Evolutionary conservation across 1,284 basidiomycete genomes (phyloP).

Genomic region (Cystobasidium sp.): DNA sequence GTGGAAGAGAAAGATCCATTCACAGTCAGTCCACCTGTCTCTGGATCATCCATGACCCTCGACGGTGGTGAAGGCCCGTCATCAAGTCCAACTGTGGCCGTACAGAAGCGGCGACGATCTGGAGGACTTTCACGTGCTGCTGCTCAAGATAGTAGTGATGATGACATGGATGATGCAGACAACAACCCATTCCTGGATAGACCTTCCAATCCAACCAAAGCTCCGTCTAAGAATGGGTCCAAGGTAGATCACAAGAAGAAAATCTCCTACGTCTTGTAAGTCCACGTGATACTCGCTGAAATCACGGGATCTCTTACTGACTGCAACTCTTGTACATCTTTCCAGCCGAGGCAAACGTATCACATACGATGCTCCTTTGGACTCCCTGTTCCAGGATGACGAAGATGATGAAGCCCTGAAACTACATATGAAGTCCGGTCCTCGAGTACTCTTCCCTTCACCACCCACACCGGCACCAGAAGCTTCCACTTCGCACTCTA

Average conservation of each 20-base stretch:
- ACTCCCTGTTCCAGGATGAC: conserved; percentile 34
- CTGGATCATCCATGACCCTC: conserved; percentile 23
- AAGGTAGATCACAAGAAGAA: conserved; percentile 13
- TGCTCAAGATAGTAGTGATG: conserved; percentile 6
- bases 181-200: conserved; percentile 35
- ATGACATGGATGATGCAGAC: conserved; percentile 40
- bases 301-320: neutral
- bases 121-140: neutral
- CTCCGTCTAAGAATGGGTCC: conserved; percentile 20
- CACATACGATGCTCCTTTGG: conserved; percentile 39
- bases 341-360: conserved; percentile 42
- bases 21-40: conserved; percentile 7
- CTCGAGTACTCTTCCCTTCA: conserved; percentile 38
- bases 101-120: neutral
- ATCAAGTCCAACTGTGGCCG: conserved; percentile 24
- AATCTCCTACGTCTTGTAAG: conserved; percentile 44
- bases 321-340: neutral
- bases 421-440: conserved; percentile 32
- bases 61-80: neutral
- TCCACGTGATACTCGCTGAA: neutral
- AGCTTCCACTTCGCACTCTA: neutral
- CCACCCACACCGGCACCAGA: conserved; percentile 19
- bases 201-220: neutral
- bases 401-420: conserved; percentile 23
- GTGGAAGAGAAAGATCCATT: conserved; percentile 16